Percentiles rank a stretch among this genome's conserved stretches.
Evolutionary conservation across 345 rosid species (phyloP).

Genomic region (Turnera subulata): DNA sequence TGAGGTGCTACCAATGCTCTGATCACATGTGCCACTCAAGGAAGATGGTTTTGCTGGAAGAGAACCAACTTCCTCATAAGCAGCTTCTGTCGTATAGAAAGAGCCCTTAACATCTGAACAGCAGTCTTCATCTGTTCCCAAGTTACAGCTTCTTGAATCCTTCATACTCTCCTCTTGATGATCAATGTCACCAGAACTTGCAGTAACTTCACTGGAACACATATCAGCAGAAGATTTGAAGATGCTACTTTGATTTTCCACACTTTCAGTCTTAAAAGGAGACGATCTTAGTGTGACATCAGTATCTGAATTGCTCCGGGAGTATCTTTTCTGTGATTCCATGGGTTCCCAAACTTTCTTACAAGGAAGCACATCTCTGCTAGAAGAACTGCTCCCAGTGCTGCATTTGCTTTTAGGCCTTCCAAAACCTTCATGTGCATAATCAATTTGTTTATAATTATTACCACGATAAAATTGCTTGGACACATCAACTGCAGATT

Average conservation of each 20-base stretch:
- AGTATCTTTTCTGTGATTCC: constrained; percentile 58
- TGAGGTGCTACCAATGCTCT: constrained; percentile 46
- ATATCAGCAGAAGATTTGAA: constrained; percentile 37
- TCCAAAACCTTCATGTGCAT: constrained; percentile 43
- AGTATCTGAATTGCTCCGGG: constrained; percentile 59
- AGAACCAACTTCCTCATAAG: constrained; percentile 29
- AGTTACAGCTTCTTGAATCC: constrained; percentile 21
- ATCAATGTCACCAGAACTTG: constrained; percentile 36
- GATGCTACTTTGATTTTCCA: constrained; percentile 25
- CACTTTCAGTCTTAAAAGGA: constrained; percentile 33
- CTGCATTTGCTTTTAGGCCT: constrained; percentile 50
- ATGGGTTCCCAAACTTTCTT: constrained; percentile 81
- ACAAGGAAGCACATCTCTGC: constrained; percentile 38
- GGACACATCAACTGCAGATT: constrained; percentile 44
- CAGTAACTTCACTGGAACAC: constrained; percentile 39
- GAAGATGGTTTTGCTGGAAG: constrained; percentile 25
- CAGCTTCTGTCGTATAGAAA: constrained; percentile 32
- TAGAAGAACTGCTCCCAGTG: constrained; percentile 32
- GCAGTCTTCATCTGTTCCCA: constrained; percentile 30
- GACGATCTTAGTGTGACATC: constrained; percentile 53
- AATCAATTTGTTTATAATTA: constrained; percentile 52
- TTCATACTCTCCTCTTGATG: constrained; percentile 20
- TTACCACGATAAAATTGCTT: constrained; percentile 51
- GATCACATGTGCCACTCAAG: constrained; percentile 35
- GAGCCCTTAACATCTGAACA: constrained; percentile 29